Evolutionary conservation across 73 alveolate genomes (phyloP).

Genomic region (Paramecium primaurelia): DNA sequence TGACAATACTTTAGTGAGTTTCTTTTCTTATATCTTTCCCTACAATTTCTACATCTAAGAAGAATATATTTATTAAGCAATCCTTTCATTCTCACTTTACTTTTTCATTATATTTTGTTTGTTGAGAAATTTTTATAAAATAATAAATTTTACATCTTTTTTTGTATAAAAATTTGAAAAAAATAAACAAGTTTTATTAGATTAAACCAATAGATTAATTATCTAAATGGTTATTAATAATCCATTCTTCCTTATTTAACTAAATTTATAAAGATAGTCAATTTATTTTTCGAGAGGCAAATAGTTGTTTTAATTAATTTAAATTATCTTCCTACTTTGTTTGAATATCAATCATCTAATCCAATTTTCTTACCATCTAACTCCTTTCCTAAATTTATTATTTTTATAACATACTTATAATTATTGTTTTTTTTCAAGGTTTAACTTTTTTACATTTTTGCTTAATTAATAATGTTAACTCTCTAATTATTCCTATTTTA

Average conservation of each 20-base stretch:
- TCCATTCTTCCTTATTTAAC: not conserved
- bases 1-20: not conserved
- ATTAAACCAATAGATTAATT: not conserved
- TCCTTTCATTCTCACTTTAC: conserved; percentile 15
- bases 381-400: not conserved
- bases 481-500: not conserved
- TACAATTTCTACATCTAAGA: not conserved
- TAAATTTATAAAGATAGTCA: not conserved
- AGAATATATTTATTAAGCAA: not conserved
- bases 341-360: not conserved
- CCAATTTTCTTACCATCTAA: not conserved
- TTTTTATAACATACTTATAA: not conserved
- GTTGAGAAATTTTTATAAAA: not conserved
- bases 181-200: not conserved
- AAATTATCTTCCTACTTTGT: not conserved
- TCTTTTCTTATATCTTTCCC: conserved; percentile 32
- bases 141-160: not conserved
- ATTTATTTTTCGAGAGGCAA: conserved; percentile 4
- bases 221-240: not conserved
- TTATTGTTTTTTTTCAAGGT: not conserved
- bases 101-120: not conserved
- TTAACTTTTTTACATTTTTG: not conserved
- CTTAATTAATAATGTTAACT: not conserved
- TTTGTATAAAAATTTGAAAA: not conserved
- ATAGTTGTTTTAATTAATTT: not conserved